Evolutionary conservation across 139 green algal species (phyloP), one percentile per base, ranked within the genome.

Genomic region (Chlamydomonas eustigma): DNA sequence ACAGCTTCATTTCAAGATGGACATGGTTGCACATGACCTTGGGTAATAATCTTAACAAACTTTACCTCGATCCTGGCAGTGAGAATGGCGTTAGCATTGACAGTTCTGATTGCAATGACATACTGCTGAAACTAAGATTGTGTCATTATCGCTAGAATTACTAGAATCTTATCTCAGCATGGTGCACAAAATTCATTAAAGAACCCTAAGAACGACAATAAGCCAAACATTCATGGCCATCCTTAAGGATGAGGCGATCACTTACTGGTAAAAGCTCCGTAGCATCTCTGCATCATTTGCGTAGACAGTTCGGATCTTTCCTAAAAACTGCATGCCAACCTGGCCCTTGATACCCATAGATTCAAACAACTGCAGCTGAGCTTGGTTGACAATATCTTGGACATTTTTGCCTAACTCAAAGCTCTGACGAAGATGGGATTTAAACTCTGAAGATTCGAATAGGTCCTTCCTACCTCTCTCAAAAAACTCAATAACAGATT

Each of bases 391-490:
- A 37, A 72, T 30, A 6, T 35, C 8, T 35, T 72, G 64, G 30
- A 72, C 64, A 37, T 72, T 6, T 33, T 35, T 37, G 4, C 36
- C 36, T 64, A 34, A 31, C 30, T 22, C 32, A 69, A 80, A 75
- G n/a, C 74, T 50, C 77, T 86, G 78, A 37, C 44, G 12, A 12
- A 58, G 18, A 58, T 58, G 44, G 12, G 44, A 28, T 58, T 58
- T 58, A 18, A 58, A 58, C 12, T 12, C 12, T 28, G 12, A 12
- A 28, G 44, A 58, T 58, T 58, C 44, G 44, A 58, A 58, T 12
- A 58, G 44, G 44, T 58, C 44, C 12, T 18, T 28, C 44, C 44
- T 58, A 18, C 44, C 44, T 58, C 18, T 58, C 44, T 12, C 44
- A 58, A 58, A 58, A 58, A 58, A 58, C 18, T 58, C 44, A 18